Conservation (phyloP, 2,329 filamentous ascomycete genomes). For the Sclerotinia trifoliorum region DNA sequence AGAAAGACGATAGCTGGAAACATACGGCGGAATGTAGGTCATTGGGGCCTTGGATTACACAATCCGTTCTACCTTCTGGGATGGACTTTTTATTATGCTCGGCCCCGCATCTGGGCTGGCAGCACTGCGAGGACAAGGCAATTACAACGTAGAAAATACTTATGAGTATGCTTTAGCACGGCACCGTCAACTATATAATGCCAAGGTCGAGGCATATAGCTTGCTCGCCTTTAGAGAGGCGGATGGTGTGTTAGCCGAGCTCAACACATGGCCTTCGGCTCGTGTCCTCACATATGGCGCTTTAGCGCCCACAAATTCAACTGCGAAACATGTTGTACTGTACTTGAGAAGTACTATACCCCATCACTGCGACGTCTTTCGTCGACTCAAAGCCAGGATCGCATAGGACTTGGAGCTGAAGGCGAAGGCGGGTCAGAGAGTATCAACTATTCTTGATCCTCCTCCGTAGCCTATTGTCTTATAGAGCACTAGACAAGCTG, state of each 20-base stretch:
- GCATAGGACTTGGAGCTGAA: neutral
- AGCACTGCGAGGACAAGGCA: slow-evolving; percentile 18
- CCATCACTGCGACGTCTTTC: neutral
- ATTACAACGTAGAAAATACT: slow-evolving; percentile 37
- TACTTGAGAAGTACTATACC: slow-evolving; percentile 8
- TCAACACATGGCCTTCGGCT: slow-evolving; percentile 20
- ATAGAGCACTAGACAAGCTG: neutral
- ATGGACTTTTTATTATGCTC: slow-evolving; percentile 46
- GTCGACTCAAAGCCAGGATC: neutral
- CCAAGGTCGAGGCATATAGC: slow-evolving; percentile 20
- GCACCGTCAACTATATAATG: neutral
- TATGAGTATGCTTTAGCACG: slow-evolving; percentile 31
- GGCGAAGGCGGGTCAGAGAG: neutral
- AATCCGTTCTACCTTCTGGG: slow-evolving; percentile 23
- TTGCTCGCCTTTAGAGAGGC: slow-evolving; percentile 27
- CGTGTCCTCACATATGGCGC: neutral
- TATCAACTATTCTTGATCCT: neutral
- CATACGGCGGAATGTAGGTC: slow-evolving; percentile 40
- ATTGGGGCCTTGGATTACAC: slow-evolving; percentile 27
- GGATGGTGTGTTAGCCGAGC: slow-evolving; percentile 32
- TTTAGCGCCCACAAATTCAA: neutral
- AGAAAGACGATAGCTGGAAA: slow-evolving; percentile 41
- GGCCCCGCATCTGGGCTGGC: slow-evolving; percentile 37
- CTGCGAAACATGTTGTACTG: neutral
- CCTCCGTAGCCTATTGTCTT: neutral